Evolutionary conservation across 306 rosid species (phyloP).

Genomic region (Casuarina glauca): DNA sequence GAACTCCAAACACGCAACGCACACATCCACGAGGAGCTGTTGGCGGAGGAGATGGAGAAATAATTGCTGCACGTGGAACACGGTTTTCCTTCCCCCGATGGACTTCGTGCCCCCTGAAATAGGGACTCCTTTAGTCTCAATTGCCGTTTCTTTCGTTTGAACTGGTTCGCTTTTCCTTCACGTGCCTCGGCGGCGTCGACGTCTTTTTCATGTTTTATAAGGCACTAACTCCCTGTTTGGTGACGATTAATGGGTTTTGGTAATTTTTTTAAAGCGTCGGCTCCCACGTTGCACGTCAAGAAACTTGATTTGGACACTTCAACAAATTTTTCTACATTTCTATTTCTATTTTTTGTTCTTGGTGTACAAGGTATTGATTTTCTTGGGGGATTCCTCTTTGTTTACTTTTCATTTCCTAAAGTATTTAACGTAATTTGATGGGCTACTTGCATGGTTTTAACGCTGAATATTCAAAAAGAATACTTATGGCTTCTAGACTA

Average conservation of each 20-base stretch:
- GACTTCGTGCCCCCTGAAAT: background rate
- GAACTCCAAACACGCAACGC: constrained; percentile 33
- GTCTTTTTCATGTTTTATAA: no score
- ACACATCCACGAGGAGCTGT: no score
- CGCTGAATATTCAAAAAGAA: no score
- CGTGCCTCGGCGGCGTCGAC: background rate
- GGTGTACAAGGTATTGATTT: no score
- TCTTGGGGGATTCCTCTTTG: no score
- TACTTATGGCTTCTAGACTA: no score
- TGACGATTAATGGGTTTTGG: background rate
- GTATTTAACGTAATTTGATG: no score
- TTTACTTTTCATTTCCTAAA: no score
- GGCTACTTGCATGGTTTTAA: no score
- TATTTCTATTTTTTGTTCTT: background rate
- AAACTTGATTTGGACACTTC: background rate
- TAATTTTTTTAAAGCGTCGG: no score
- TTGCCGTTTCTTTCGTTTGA: background rate
- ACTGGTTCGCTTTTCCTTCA: background rate
- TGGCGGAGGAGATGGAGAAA: background rate
- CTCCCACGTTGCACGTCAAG: background rate
- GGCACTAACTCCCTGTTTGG: background rate
- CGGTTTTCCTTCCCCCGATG: background rate
- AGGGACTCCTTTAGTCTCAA: background rate
- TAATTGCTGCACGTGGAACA: background rate
- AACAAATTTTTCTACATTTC: background rate